Evolutionary conservation across 1,139 yeast species (phyloP).

Genomic region (Hansenula lynferdii): DNA sequence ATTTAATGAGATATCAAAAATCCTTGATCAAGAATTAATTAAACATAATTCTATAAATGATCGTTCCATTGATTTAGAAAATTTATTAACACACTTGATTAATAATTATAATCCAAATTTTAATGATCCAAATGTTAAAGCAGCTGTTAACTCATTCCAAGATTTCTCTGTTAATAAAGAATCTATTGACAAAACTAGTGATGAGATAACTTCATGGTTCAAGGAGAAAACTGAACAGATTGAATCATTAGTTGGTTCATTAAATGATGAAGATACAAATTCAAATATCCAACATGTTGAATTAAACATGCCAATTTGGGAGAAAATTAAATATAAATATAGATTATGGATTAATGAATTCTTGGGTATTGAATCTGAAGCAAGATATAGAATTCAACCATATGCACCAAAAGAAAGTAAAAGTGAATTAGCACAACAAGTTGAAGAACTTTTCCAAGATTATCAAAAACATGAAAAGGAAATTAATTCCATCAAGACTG

Average conservation of each 20-base stretch:
- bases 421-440: constrained; percentile 11
- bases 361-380: constrained; percentile 17
- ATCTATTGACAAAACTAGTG: not conserved
- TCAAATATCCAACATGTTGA: constrained; percentile 1
- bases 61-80: constrained; percentile 33
- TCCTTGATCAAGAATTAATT: not conserved
- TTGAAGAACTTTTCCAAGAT: constrained; percentile 18
- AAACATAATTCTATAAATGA: constrained; percentile 3
- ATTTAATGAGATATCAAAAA: constrained; percentile 3
- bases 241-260: not conserved
- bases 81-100: constrained; percentile 40
- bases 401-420: constrained; percentile 10
- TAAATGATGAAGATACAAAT: not conserved
- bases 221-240: not conserved
- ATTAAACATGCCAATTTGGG: constrained; percentile 7
- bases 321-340: constrained; percentile 11
- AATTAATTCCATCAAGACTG: constrained; percentile 6
- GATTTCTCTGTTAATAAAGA: constrained; percentile 32
- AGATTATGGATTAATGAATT: constrained; percentile 19
- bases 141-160: constrained; percentile 58
- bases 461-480: constrained; percentile 7
- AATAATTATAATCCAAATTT: constrained; percentile 79
- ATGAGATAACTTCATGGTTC: not conserved
- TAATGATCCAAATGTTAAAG: constrained; percentile 84
- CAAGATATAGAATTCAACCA: not conserved